Evolutionary conservation across 23 red algal genomes (phyloP), one percentile per base, ranked within the genome.

Genomic region (Cyanidiococcus yangmingshanensis): DNA sequence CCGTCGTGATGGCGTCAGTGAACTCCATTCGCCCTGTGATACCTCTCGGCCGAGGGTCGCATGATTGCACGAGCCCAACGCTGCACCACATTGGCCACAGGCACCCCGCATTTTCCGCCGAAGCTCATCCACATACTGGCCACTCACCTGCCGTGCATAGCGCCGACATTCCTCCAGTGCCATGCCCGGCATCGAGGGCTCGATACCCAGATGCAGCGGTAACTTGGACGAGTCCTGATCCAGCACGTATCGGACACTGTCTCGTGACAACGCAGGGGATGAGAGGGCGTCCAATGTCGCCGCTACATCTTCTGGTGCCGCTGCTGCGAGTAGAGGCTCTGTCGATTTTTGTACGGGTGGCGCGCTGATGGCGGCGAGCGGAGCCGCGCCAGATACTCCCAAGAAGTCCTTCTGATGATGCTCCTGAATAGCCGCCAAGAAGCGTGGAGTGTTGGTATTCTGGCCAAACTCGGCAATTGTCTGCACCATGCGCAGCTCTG

Each of bases 371-470:
- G 45, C 12, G 12, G 12, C 45, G 45, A 54, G 45, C 45, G 45
- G 7, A 54, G 45, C 21, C 45, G 12, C 45, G 21, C 12, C 45
- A 21, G 45, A 21, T 21, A 35, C 27, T 12, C n/a, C 63, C 63
- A 71, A 30, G 3, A 32, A 7, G 63, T 71, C n/a, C 63, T 71
- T 25, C 27, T 71, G 63, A 32, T 71, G 63, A 25, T 71, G 63
- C 27, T 71, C 63, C 63, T 71, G 63, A 12, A 71, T 71, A 12
- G 63, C 63, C 63, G 63, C 63, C 27, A 71, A 29, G 32, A 71
- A 27, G 3, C 63, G 21, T 29, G 63, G 63, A 7, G 63, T 71
- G 12, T 32, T 71, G 16, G 63, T 35, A 35, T 71, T 54, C 21
- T 54, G 45, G 7, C 45, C 45, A 54, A 54, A 54, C 45, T 54